Conservation (phyloP, 2,329 filamentous ascomycete species). For the Venturia carpophila region DNA sequence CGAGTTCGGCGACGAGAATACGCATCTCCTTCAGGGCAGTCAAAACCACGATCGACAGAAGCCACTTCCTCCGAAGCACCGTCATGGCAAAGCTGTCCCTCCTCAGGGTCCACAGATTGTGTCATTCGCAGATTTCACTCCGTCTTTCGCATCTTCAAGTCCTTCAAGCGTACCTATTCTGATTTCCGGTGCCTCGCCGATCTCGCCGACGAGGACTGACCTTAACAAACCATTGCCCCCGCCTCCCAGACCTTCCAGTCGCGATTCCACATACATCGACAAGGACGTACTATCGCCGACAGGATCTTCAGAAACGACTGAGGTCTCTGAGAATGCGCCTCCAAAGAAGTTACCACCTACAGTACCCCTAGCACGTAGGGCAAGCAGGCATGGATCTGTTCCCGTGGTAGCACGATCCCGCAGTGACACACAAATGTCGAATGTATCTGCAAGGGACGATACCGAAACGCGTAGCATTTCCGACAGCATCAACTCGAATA, state of each 20-base stretch:
- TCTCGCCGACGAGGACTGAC: constrained; percentile 39
- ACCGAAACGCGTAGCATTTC: not conserved
- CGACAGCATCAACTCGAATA: constrained; percentile 12
- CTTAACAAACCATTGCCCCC: constrained; percentile 57
- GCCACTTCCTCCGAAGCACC: constrained; percentile 62
- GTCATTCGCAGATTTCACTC: constrained; percentile 29
- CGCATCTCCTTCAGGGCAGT: constrained; percentile 28
- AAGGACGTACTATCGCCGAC: constrained; percentile 2
- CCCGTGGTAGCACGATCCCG: not conserved
- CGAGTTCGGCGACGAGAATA: constrained; percentile 41
- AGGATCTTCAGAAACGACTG: not conserved
- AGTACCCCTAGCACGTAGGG: constrained; percentile 12
- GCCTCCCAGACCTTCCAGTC: constrained; percentile 34
- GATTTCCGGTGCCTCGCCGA: not conserved
- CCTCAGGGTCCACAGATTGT: constrained; percentile 35
- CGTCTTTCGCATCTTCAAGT: constrained; percentile 24
- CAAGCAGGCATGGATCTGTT: not conserved
- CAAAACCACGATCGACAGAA: constrained; percentile 40
- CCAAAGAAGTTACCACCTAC: constrained; percentile 5
- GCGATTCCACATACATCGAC: constrained; percentile 4
- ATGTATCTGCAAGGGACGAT: not conserved
- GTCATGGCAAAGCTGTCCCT: constrained; percentile 68
- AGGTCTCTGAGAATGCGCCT: not conserved
- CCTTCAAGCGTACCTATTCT: constrained; percentile 19
- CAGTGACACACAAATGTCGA: constrained; percentile 9